Evolutionary conservation across 2,329 filamentous ascomycete species (phyloP), one percentile per base, ranked within the genome.

Genomic region (Arthrobotrys sinensis): DNA sequence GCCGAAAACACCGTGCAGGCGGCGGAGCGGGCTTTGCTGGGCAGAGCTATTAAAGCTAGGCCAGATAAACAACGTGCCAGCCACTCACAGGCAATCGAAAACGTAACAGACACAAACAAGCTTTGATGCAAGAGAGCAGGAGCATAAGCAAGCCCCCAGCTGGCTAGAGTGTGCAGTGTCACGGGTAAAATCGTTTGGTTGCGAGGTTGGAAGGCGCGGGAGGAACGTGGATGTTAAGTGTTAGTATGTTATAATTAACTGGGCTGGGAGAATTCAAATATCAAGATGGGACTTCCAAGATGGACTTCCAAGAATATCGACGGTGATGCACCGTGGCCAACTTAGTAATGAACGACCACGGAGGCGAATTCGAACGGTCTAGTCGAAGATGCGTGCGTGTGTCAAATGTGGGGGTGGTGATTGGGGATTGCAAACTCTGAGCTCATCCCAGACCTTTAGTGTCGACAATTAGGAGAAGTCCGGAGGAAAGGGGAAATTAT

Each of bases 51-150:
- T 28, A 24, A 19, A 57, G 70, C 70, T 75, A 67, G 65, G 48
- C 63, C 34, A 73, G 70, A 73, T 73, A 73, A 60, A 73, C 69
- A 73, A 36, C 19, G 45, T 63, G 68, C 70, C 62, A 67, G 70
- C 70, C 70, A 75, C 70, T 40, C 57, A 52, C 52, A 63, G 43
- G 43, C 70, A 67, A 52, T 67, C 62, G 50, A 66, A 64, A 62
- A 75, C 70, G 70, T 75, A 75, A 75, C 62, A 75, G 62, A 62
- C 68, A 60, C 55, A 60, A 75, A 73, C 69, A 73, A 66, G 69
- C 69, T 73, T 73, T 62, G 14, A 10, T 48, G 32, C 64, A 48
- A 50, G 38, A 48, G 16, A 53, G 48, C 32, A 36, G 46, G 32
- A 40, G 34, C 48, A 52, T 57, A 57, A 57, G 32, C 32, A 57